Evolutionary conservation across 179 eudicot genomes (phyloP), one percentile per base, ranked within the genome.

Genomic region (Heliamphora pulchella): DNA sequence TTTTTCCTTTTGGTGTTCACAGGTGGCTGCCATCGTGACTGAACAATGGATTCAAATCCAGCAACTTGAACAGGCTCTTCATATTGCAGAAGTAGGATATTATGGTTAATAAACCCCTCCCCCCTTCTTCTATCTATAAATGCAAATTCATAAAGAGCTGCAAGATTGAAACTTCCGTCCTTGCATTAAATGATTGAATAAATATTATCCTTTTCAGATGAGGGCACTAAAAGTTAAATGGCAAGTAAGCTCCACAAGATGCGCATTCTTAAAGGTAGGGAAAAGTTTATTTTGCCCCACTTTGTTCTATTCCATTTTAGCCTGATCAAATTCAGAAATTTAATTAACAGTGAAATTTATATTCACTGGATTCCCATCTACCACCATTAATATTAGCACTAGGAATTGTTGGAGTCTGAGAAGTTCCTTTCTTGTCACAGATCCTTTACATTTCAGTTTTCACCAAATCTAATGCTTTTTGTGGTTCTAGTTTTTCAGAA

Each of bases 31-130:
- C 64, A 86, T 95, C 39, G 88, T 95, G 62, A 81, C 92, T 62
- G 98, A 95, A 85, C 92, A 91, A 62, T 95, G 98, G 98, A 86
- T 89, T 89, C 97, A 95, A 80, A 86, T 95, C 81, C 97, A 91
- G 83, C 92, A 90, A 82, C 97, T 95, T 74, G 97, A 95, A 83
- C 98, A 91, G 85, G 97, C 97, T 80, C 87, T 88, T 87, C 87
- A 90, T 85, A 89, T 88, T 78, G 85, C 90, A 76, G 87, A 95
- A 87, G 98, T 93, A 91, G 76, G 17, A 41, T 18, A 62, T 72
- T 22, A 54, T 72, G 80, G 65, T 76, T 62, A n/a, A 44, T 43
- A 73, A 18, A 61, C 75, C 55, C 74, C 15, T 78, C 76, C 8
- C 22, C 8, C 48, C 15, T 22, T 17, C 22, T 15, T 46, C 17